These are phyloP conservation scores for Cytospora mali DNA, from an alignment of 2,329 filamentous ascomycete species.

Conservation along the genomic window DNA sequence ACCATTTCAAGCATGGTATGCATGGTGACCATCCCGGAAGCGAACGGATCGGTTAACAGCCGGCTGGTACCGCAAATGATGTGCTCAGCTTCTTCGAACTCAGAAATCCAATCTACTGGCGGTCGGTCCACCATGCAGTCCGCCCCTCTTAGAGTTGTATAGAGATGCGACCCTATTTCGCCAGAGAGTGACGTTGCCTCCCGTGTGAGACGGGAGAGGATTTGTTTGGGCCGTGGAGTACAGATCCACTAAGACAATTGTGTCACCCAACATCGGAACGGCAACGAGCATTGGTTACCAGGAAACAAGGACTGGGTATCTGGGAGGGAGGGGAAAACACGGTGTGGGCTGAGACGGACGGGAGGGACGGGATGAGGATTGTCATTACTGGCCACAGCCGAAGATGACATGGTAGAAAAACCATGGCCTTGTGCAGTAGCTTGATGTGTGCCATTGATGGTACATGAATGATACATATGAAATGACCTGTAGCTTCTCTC, in stretches of 20 bases:
- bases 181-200: neutral
- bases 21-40: neutral
- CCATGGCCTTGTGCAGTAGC: neutral
- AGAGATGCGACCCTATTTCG: neutral
- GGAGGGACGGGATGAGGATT: neutral
- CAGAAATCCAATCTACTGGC: neutral
- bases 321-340: neutral
- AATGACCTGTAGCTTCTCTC: neutral
- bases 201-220: no score
- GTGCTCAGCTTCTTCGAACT: neutral
- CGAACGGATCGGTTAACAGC: neutral
- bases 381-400: neutral
- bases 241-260: neutral
- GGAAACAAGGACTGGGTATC: neutral
- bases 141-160: neutral
- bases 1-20: neutral
- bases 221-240: neutral
- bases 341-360: neutral
- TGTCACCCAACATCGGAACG: neutral
- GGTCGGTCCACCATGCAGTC: neutral
- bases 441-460: conserved; percentile 14
- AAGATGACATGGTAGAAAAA: neutral
- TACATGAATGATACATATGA: conserved; percentile 20
- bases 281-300: neutral
- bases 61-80: neutral